phyloP scores from a whole-genome alignment of 371 early-diverging fungal genomes.

The Gilbertella persicaria region DNA sequence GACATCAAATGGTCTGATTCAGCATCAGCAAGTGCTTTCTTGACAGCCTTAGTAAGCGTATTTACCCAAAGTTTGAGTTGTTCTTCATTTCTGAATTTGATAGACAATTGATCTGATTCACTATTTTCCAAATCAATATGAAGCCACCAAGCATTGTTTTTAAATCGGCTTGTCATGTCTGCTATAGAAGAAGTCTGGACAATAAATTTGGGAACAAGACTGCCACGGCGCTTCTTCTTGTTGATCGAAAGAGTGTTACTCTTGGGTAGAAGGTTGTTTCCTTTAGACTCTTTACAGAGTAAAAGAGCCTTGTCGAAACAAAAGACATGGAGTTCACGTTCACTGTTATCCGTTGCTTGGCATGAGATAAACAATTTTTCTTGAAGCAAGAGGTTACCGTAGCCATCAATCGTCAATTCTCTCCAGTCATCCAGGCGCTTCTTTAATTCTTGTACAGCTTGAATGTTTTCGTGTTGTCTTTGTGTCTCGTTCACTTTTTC shows the following conservation, averaged over 20 bases:
- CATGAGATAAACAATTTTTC: slow-evolving; percentile 78
- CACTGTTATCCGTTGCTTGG: slow-evolving; percentile 48
- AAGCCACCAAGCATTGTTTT: slow-evolving; percentile 50
- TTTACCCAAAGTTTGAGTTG: slow-evolving; percentile 87
- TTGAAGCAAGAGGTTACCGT: slow-evolving; percentile 80
- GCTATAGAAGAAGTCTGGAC: slow-evolving; percentile 23
- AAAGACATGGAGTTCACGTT: slow-evolving; percentile 79
- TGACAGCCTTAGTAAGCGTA: slow-evolving; percentile 60
- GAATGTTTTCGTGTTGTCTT: slow-evolving; percentile 84
- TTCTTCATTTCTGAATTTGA: slow-evolving; percentile 88
- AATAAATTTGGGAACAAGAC: slow-evolving; percentile 66
- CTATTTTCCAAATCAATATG: slow-evolving; percentile 75
- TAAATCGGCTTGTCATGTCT: slow-evolving; percentile 1
- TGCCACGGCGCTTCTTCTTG: slow-evolving; percentile 50
- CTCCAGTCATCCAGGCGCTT: slow-evolving; percentile 54
- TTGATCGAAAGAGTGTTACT: slow-evolving; percentile 41
- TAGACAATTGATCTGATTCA: slow-evolving; percentile 78
- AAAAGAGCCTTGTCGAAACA: slow-evolving; percentile 88
- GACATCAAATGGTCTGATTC: slow-evolving; percentile 4
- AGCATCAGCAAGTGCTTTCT: slow-evolving; percentile 20
- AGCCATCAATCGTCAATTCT: slow-evolving; percentile 49
- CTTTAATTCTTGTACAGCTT: slow-evolving; percentile 76
- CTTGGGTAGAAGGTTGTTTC: slow-evolving; percentile 53
- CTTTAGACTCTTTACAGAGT: slow-evolving; percentile 63
- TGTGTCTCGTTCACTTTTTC: slow-evolving; percentile 91